Percentiles rank a stretch among this genome's conserved stretches.
Evolutionary conservation across 768 basidiomycete species (phyloP).

Genomic region (Lactarius deliciosus): DNA sequence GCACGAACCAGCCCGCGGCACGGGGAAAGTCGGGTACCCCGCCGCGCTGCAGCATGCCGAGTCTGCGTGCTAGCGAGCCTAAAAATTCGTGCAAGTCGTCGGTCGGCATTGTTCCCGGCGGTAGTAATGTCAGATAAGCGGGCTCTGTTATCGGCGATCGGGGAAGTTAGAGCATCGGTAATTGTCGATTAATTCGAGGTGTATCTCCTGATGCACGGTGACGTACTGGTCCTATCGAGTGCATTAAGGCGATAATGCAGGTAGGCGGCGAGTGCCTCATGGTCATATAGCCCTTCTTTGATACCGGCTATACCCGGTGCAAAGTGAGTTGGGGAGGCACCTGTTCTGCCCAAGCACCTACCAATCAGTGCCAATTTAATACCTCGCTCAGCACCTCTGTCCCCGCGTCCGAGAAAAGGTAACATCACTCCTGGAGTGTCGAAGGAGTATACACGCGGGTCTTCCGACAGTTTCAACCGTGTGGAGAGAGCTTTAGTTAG

Average conservation of each 20-base stretch:
- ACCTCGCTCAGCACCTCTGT: slow-evolving; percentile 84
- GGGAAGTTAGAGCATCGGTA: neutral
- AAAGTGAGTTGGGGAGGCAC: slow-evolving; percentile 6
- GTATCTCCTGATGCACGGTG: neutral
- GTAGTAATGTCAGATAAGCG: slow-evolving; percentile 65
- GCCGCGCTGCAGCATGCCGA: slow-evolving; percentile 82
- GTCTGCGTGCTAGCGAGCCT: slow-evolving; percentile 61
- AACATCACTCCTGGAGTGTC: slow-evolving; percentile 98
- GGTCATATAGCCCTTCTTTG: slow-evolving; percentile 88
- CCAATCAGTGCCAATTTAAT: slow-evolving; percentile 93
- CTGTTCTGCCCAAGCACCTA: slow-evolving; percentile 41
- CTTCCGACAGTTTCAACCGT: slow-evolving; percentile 76
- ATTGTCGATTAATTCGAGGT: neutral
- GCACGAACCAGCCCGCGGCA: slow-evolving; percentile 78
- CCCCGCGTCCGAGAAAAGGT: slow-evolving; percentile 86
- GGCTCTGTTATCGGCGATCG: slow-evolving; percentile 48
- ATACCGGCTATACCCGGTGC: slow-evolving; percentile 68
- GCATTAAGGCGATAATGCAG: slow-evolving; percentile 82
- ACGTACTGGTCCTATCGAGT: slow-evolving; percentile 68
- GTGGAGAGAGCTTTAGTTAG: slow-evolving; percentile 88
- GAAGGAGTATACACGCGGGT: slow-evolving; percentile 87
- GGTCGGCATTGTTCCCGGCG: slow-evolving; percentile 53
- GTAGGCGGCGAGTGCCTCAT: slow-evolving; percentile 82
- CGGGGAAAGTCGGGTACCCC: slow-evolving; percentile 67
- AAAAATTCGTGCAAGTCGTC: slow-evolving; percentile 67